Conservation (phyloP, 805 yeast genomes). For the Yarrowia deformans region DNA sequence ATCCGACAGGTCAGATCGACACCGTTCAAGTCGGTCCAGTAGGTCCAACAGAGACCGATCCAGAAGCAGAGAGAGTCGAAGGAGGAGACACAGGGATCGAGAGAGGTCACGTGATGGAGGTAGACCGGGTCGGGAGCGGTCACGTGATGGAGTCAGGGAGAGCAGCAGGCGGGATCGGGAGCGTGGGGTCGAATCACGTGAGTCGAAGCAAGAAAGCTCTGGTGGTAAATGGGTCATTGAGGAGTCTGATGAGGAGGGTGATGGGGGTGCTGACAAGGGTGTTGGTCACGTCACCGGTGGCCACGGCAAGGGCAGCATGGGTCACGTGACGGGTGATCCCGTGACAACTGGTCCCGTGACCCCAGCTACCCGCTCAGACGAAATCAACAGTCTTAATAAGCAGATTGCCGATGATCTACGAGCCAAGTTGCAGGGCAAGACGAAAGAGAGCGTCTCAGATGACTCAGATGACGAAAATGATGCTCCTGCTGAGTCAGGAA, state of each 20-base stretch:
- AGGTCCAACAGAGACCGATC: constrained; percentile 5
- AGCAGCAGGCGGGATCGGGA: neutral
- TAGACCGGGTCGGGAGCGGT: neutral
- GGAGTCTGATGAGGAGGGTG: constrained; percentile 8
- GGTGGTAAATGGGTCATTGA: constrained; percentile 28
- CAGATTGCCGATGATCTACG: constrained; percentile 18
- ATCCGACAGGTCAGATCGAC: neutral
- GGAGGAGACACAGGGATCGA: constrained; percentile 5
- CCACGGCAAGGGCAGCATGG: neutral
- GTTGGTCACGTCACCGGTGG: neutral
- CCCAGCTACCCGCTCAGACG: neutral
- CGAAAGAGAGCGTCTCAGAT: neutral
- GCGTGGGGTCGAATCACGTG: neutral
- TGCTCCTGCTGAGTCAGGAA: neutral
- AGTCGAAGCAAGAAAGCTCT: neutral
- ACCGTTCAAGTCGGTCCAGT: neutral
- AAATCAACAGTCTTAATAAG: constrained; percentile 26
- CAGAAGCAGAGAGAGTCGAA: constrained; percentile 6
- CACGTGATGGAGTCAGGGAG: constrained; percentile 3
- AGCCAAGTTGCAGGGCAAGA: neutral
- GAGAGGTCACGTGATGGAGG: neutral
- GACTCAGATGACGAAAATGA: neutral
- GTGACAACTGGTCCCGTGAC: too few relatives aligned
- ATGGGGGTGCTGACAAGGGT: neutral
- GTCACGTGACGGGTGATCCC: too few relatives aligned